phyloP scores from a whole-genome alignment of 352 stramenopile species.

The Globisporangium nodosum region DNA sequence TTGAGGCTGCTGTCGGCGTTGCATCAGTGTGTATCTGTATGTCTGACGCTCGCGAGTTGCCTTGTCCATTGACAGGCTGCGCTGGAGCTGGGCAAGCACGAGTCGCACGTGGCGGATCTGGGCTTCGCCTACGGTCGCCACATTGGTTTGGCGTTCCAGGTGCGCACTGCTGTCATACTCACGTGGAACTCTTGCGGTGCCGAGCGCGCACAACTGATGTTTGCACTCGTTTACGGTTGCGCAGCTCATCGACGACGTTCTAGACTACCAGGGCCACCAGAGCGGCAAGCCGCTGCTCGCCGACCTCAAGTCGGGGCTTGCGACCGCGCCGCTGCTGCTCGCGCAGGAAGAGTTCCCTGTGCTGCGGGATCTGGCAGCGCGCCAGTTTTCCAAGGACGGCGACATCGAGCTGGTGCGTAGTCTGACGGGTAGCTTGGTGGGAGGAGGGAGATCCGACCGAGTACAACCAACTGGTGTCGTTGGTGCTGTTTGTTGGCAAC shows the following conservation, averaged over 20 bases:
- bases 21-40: not conserved
- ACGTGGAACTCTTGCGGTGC: not conserved
- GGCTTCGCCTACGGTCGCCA: constrained; percentile 97
- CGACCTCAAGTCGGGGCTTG: constrained; percentile 94
- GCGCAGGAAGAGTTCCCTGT: constrained; percentile 92
- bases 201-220: not conserved
- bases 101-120: constrained; percentile 68
- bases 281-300: constrained; percentile 94
- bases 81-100: constrained; percentile 91
- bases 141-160: constrained; percentile 98
- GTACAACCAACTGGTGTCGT: constrained; percentile 11
- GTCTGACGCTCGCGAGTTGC: not conserved
- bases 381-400: constrained; percentile 90
- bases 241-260: constrained; percentile 96
- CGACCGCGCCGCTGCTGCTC: constrained; percentile 96
- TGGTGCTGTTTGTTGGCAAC: constrained; percentile 10
- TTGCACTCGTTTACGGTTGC: not conserved
- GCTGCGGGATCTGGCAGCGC: constrained; percentile 81
- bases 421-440: not conserved
- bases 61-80: constrained; percentile 38
- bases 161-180: constrained; percentile 15
- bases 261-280: constrained; percentile 96
- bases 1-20: too few relatives aligned
- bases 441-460: not conserved
- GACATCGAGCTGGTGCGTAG: constrained; percentile 87